A percentile compares a stretch with the other conserved stretches of the same genome.
phyloP scores from a whole-genome alignment of 805 yeast genomes.

The Candida nemodendra region DNA sequence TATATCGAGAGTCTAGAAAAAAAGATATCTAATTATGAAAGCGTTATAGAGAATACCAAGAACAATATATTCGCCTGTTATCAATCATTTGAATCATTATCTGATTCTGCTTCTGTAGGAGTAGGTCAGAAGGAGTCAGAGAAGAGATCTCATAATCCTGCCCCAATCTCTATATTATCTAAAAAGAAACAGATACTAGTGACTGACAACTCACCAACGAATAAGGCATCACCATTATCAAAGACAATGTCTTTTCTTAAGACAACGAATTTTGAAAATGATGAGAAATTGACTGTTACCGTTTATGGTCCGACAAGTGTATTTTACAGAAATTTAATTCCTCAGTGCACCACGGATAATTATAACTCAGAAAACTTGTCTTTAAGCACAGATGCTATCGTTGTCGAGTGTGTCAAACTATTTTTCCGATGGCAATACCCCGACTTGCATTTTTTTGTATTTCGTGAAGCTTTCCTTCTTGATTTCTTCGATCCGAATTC shows the following conservation, averaged over 20 bases:
- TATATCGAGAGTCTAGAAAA: slow-evolving; percentile 9
- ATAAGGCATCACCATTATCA: slow-evolving; percentile 11
- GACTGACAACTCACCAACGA: slow-evolving; percentile 1
- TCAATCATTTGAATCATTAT: neutral
- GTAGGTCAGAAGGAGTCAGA: neutral
- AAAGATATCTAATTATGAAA: neutral
- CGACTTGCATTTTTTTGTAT: slow-evolving; percentile 60
- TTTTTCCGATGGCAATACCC: slow-evolving; percentile 67
- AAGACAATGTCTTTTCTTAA: slow-evolving; percentile 18
- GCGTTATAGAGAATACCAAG: neutral
- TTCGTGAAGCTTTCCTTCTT: slow-evolving; percentile 57
- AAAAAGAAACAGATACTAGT: neutral
- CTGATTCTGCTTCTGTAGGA: neutral
- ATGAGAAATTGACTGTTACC: slow-evolving; percentile 12
- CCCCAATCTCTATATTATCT: no score
- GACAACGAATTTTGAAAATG: no score
- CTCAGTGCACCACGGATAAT: slow-evolving; percentile 7
- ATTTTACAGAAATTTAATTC: slow-evolving; percentile 29
- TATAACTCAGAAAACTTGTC: slow-evolving; percentile 20
- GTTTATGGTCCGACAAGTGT: slow-evolving; percentile 32
- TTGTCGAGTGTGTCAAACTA: slow-evolving; percentile 20
- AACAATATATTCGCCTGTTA: neutral
- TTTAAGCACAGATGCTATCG: slow-evolving; percentile 33
- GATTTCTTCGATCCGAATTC: slow-evolving; percentile 60
- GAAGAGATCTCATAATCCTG: no score